A percentile compares a stretch with the other conserved stretches of the same genome.
phyloP scores from a whole-genome alignment of 148 eudicot species.

The Pharnaceum exiguum region DNA sequence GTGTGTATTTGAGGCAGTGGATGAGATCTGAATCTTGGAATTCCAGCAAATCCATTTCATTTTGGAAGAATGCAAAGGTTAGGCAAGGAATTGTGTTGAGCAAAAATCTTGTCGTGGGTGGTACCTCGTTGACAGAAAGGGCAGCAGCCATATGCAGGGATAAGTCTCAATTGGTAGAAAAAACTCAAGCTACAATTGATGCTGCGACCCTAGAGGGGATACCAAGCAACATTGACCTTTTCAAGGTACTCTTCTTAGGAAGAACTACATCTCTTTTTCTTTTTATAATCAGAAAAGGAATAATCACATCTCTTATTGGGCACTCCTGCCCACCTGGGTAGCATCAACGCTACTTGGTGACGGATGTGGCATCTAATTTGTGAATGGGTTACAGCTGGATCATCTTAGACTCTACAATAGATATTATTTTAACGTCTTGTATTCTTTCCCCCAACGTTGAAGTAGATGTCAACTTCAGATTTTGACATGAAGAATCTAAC shows the following conservation, averaged over 20 bases:
- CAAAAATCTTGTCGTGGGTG: conserved; percentile 76
- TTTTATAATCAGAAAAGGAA: no score
- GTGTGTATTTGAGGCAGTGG: conserved; percentile 78
- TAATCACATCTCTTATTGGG: no score
- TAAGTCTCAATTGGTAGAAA: conserved; percentile 55
- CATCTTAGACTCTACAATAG: not conserved
- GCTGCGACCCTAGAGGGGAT: conserved; percentile 95
- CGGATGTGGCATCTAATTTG: no score
- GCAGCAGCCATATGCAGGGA: conserved; percentile 61
- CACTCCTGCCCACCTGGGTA: no score
- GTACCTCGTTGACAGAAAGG: conserved; percentile 56
- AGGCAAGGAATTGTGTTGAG: conserved; percentile 60
- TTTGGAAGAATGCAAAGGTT: conserved; percentile 54
- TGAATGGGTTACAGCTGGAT: not conserved
- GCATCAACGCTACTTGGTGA: no score
- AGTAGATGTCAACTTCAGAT: not conserved
- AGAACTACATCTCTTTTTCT: no score
- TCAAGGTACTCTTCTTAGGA: conserved; percentile 55
- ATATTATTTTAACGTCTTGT: not conserved
- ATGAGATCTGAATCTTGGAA: conserved; percentile 78
- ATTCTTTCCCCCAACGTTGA: not conserved
- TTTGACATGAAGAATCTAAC: not conserved
- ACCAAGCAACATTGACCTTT: conserved; percentile 90
- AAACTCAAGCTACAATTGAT: conserved; percentile 85
- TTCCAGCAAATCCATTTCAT: conserved; percentile 58